phyloP scores from a whole-genome alignment of 2,329 filamentous ascomycete species.

The Aspergillus fumigatus region DNA sequence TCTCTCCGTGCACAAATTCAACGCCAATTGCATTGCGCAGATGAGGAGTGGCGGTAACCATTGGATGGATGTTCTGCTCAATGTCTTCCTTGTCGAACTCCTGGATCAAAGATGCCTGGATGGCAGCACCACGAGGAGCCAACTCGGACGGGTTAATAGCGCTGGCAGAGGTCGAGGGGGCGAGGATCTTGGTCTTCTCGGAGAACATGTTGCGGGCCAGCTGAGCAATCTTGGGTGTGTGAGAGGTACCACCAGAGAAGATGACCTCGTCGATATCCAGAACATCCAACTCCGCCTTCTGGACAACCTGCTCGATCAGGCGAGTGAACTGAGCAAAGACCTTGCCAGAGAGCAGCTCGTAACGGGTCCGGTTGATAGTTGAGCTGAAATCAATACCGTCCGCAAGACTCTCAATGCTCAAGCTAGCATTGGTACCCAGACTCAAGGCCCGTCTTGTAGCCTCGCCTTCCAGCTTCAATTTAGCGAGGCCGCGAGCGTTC shows the following conservation, averaged over 20 bases:
- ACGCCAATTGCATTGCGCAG: slow-evolving; percentile 85
- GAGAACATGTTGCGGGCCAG: slow-evolving; percentile 79
- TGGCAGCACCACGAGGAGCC: slow-evolving; percentile 80
- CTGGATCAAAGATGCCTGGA: slow-evolving; percentile 90
- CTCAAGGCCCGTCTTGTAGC: slow-evolving; percentile 87
- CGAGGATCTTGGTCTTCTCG: slow-evolving; percentile 69
- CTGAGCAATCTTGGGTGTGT: slow-evolving; percentile 87
- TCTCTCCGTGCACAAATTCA: slow-evolving; percentile 58
- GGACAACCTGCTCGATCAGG: slow-evolving; percentile 75
- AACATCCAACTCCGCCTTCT: slow-evolving; percentile 88
- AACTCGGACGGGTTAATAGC: slow-evolving; percentile 95
- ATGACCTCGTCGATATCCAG: slow-evolving; percentile 92
- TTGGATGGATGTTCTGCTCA: slow-evolving; percentile 90
- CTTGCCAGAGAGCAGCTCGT: slow-evolving; percentile 82
- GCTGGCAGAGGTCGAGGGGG: slow-evolving; percentile 70
- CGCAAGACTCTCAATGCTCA: slow-evolving; percentile 86
- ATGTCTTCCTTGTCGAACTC: slow-evolving; percentile 94
- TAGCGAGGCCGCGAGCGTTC: slow-evolving; percentile 77
- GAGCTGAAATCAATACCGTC: slow-evolving; percentile 87
- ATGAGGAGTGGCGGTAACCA: slow-evolving; percentile 91
- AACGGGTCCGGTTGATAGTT: slow-evolving; percentile 88
- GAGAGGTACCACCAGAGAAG: slow-evolving; percentile 83
- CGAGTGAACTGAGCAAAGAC: slow-evolving; percentile 84
- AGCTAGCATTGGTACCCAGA: slow-evolving; percentile 79
- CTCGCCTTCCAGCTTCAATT: slow-evolving; percentile 88